Percentiles rank a stretch among this genome's conserved stretches.
These are phyloP conservation scores for Cadophora malorum DNA, from an alignment of 2,329 filamentous ascomycete species.

Conservation along the genomic window DNA sequence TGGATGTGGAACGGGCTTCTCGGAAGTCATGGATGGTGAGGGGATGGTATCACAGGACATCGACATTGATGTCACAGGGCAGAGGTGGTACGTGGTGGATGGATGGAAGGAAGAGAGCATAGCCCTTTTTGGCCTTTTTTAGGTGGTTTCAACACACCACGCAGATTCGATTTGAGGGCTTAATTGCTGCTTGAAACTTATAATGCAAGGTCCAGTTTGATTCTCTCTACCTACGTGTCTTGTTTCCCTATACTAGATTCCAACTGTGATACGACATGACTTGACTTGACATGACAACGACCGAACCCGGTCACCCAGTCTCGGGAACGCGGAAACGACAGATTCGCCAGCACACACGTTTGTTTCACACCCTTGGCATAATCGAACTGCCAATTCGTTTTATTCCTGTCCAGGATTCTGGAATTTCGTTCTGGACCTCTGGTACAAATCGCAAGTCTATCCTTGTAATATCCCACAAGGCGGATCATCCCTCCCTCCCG, in stretches of 20 bases:
- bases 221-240: constrained; percentile 7
- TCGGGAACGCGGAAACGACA: not conserved
- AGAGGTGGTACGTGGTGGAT: constrained; percentile 4
- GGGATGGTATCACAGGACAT: constrained; percentile 15
- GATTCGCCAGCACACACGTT: not conserved
- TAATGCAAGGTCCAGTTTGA: constrained; percentile 33
- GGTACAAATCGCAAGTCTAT: constrained; percentile 1
- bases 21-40: not conserved
- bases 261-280: not conserved
- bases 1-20: not conserved
- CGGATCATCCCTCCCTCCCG: constrained; percentile 12
- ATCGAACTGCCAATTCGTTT: not conserved
- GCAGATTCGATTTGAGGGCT: constrained; percentile 34
- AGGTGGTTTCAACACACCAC: constrained; percentile 22
- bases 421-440: no score
- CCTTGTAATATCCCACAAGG: not conserved
- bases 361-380: not conserved
- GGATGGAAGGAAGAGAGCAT: not conserved
- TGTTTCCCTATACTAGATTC: not conserved
- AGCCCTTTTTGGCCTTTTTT: constrained; percentile 17
- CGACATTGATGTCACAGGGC: constrained; percentile 1
- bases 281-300: constrained; percentile 4
- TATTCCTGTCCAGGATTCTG: not conserved
- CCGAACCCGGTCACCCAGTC: not conserved
- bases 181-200: constrained; percentile 34